Evolutionary conservation across 73 alveolate genomes (phyloP), one percentile per base, ranked within the genome.

Genomic region (Tetrahymena thermophila): DNA sequence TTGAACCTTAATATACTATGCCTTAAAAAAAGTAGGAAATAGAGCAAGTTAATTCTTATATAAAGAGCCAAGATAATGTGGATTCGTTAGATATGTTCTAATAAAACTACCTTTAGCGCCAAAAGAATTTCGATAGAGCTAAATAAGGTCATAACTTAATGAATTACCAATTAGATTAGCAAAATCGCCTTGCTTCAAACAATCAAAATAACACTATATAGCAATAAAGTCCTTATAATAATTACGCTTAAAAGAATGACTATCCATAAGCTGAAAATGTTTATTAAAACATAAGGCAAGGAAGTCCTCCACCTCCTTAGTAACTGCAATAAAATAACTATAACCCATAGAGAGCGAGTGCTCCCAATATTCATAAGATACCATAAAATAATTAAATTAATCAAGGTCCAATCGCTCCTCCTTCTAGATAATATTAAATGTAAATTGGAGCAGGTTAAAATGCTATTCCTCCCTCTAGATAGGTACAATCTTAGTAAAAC

Each of bases 241-340:
- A 31, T 31, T 71, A 71, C 11, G 40, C 89, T 1, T 28, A 11
- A 25, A 71, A n/a, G 37, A 71, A n/a, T 7, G 89, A 71, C 4
- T 71, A 8, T 71, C 89, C 42, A 28, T 8, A 28, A 71, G 43
- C 35, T 19, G 37, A 71, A n/a, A 31, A 71, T 71, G 23, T 3
- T 31, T 28, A 71, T 71, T 25, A 71, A 28, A 10, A 71, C n/a
- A 7, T 71, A 19, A 71, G 89, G n/a, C 17, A 71, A 71, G 89
- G 89, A 71, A 71, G 89, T 71, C 89, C 89, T 71, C 89, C 89
- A 71, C 89, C 89, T n/a, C 89, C 89, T 71, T 42, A 71, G 31
- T 21, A 50, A 50, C 3, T 28, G 43, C 37, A 71, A 71, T 71
- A 71, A 23, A 23, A 56, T 23, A 56, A 56, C 34, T 56, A 10